phyloP scores from a whole-genome alignment of 768 basidiomycete genomes.

The Pulveroboletus sp. region DNA sequence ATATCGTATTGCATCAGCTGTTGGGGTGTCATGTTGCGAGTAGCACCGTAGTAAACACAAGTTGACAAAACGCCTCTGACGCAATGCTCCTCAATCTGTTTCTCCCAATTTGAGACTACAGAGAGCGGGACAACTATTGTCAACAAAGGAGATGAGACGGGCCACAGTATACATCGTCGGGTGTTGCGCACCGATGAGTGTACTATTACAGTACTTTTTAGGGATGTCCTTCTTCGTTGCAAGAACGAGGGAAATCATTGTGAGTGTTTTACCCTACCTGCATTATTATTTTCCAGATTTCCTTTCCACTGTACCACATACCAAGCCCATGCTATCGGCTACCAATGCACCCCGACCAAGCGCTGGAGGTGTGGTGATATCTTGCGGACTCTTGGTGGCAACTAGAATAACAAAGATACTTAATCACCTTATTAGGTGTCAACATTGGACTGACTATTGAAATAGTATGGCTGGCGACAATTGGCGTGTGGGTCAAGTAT shows the following conservation, averaged over 20 bases:
- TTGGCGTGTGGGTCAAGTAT: neutral
- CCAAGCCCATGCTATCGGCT: conserved; percentile 85
- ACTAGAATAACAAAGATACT: conserved; percentile 38
- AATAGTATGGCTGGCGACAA: conserved; percentile 50
- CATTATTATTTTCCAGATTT: conserved; percentile 2
- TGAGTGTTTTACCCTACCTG: conserved; percentile 80
- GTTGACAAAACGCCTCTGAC: conserved; percentile 44
- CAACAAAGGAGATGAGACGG: conserved; percentile 1
- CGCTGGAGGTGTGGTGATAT: conserved; percentile 42
- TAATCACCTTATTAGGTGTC: neutral
- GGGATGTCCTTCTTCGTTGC: conserved; percentile 68
- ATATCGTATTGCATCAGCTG: conserved; percentile 67
- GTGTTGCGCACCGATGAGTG: conserved; percentile 64
- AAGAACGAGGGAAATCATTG: conserved; percentile 77
- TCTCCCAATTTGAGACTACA: conserved; percentile 84
- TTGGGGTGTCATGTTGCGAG: conserved; percentile 52
- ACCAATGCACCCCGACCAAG: conserved; percentile 84
- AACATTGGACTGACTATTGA: conserved; percentile 50
- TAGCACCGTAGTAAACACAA: conserved; percentile 69
- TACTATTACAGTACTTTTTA: conserved; percentile 54
- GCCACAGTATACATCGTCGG: neutral
- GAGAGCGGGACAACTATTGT: conserved; percentile 72
- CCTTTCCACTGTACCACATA: conserved; percentile 15
- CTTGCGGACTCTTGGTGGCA: conserved; percentile 77
- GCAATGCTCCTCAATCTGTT: conserved; percentile 75